Base-by-base conservation (phyloP, 139 green algal species). In the Chlorella vulgaris region DNA sequence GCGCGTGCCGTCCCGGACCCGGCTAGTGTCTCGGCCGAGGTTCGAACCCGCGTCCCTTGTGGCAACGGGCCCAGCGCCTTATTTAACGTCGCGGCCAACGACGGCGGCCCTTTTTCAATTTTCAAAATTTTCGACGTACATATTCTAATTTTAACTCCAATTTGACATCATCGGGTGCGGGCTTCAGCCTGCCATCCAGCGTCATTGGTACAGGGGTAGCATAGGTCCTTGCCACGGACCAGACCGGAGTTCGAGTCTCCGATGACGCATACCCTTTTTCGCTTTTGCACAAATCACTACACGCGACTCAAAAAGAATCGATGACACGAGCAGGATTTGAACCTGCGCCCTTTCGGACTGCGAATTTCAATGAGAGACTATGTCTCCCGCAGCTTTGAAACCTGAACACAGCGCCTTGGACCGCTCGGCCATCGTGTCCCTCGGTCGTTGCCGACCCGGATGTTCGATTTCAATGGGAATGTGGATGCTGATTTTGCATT, bases 161-260 rank as follows among this genome's bases (percentile, higher is more conserved):
- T n/a, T n/a, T n/a, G n/a, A n/a, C n/a, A n/a, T n/a, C n/a, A n/a
- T n/a, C n/a, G n/a, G n/a, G n/a, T n/a, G n/a, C n/a, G n/a, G n/a
- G n/a, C n/a, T n/a, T n/a, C n/a, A n/a, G n/a, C n/a, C n/a, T n/a
- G n/a, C n/a, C n/a, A n/a, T n/a, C n/a, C 0, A n/a, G 40, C 40
- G 39, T 40, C 38, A 40, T 40, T 61, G 40, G 40, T 75, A 61
- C 58, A 61, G 68, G 38, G 40, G 68, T 61, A 75, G 68, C 68
- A 75, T 75, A 75, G 68, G 68, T 75, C 68, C 68, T 75, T 75
- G 68, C 68, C 68, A 75, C 68, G 69, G 69, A 76, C 69, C 69
- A 76, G 69, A 76, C 69, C 69, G 42, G 69, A 76, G 69, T 76
- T 76, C 69, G 69, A 76, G 60, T 76, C 69, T 76, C 69, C 42